These are phyloP conservation scores for Zizania palustris DNA, from an alignment of 202 grass and related monocot species.

Conservation along the genomic window DNA sequence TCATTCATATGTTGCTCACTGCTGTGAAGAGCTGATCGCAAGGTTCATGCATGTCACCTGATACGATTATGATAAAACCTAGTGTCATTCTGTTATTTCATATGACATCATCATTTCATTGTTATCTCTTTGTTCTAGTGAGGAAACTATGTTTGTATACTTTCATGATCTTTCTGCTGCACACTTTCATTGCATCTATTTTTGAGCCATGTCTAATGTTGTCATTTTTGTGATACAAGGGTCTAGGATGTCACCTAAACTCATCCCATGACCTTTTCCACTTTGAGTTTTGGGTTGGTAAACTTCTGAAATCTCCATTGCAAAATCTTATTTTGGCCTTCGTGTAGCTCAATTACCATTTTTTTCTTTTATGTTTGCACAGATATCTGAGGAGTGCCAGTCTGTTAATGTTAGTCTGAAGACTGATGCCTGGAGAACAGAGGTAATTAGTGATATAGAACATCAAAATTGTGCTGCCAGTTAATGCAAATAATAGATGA, in stretches of 20 bases:
- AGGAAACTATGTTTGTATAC: background rate
- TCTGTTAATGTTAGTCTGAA: slow-evolving; percentile 88
- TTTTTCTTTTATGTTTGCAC: slow-evolving; percentile 37
- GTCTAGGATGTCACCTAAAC: slow-evolving; percentile 83
- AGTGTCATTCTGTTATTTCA: background rate
- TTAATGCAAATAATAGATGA: background rate
- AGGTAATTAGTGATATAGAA: slow-evolving; percentile 52
- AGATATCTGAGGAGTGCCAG: slow-evolving; percentile 90
- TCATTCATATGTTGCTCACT: slow-evolving; percentile 11
- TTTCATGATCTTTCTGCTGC: background rate
- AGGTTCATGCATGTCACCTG: slow-evolving; percentile 23
- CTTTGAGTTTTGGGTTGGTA: slow-evolving; percentile 98
- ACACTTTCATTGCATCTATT: background rate
- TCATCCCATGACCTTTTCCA: slow-evolving; percentile 89
- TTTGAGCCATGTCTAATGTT: slow-evolving; percentile 31
- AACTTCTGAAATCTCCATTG: slow-evolving; percentile 56
- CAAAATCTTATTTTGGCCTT: slow-evolving; percentile 13
- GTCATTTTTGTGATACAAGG: slow-evolving; percentile 51
- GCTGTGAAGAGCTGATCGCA: background rate
- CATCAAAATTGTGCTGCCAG: background rate
- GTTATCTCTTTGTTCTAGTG: slow-evolving; percentile 12
- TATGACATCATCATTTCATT: background rate
- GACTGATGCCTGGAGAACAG: slow-evolving; percentile 68
- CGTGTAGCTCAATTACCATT: slow-evolving; percentile 30
- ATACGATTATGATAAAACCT: slow-evolving; percentile 19